phyloP scores from a whole-genome alignment of 345 rosid species.

The Lumnitzera littorea region DNA sequence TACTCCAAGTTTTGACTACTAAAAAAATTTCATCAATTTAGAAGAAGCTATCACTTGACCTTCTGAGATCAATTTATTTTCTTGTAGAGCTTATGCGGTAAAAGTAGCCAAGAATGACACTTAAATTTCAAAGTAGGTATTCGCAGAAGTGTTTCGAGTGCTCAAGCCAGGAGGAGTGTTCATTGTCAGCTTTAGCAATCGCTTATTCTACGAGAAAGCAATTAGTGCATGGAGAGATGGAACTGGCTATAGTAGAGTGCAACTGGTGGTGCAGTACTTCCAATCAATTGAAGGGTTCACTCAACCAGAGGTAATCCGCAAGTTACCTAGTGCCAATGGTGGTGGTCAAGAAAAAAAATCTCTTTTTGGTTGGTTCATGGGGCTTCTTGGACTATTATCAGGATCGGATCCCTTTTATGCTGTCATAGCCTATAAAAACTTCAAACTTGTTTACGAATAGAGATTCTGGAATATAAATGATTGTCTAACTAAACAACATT shows the following conservation, averaged over 20 bases:
- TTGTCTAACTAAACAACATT: too few relatives aligned
- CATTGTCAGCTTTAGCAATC: constrained; percentile 83
- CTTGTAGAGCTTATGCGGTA: too few relatives aligned
- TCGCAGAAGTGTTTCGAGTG: constrained; percentile 63
- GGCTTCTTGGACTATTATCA: constrained; percentile 43
- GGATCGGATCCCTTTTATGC: constrained; percentile 83
- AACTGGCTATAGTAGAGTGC: constrained; percentile 52
- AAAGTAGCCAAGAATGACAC: neutral
- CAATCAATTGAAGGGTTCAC: constrained; percentile 70
- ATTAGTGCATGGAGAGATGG: constrained; percentile 82
- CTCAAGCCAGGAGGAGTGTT: constrained; percentile 75
- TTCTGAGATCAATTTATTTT: too few relatives aligned
- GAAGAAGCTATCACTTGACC: too few relatives aligned
- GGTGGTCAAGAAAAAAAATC: constrained; percentile 26
- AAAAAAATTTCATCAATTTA: too few relatives aligned
- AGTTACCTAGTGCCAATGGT: constrained; percentile 21
- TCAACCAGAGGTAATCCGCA: constrained; percentile 52
- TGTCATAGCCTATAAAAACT: constrained; percentile 74
- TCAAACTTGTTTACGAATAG: constrained; percentile 57
- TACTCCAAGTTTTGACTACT: too few relatives aligned
- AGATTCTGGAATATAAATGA: neutral
- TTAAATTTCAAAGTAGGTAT: constrained; percentile 32
- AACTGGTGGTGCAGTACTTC: constrained; percentile 71
- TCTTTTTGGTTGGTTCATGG: constrained; percentile 36
- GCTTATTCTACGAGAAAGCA: constrained; percentile 89